A percentile compares a stretch with the other conserved stretches of the same genome.
phyloP scores from a whole-genome alignment of 2,329 filamentous ascomycete genomes.

The Claviceps sp. region DNA sequence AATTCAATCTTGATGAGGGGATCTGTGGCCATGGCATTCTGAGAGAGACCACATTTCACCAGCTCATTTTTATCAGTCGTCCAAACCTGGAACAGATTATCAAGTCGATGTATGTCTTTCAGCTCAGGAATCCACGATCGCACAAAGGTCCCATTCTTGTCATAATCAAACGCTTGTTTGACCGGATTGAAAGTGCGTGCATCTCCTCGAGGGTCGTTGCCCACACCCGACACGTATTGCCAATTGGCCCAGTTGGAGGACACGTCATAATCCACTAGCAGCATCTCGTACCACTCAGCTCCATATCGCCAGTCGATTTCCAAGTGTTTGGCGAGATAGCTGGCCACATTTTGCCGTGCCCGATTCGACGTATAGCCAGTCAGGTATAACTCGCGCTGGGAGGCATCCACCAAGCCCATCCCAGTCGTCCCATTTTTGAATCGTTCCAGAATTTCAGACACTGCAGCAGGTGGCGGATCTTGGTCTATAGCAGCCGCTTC shows the following conservation, averaged over 20 bases:
- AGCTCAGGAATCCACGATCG: slow-evolving; percentile 63
- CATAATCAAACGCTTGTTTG: slow-evolving; percentile 69
- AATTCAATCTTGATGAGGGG: slow-evolving; percentile 56
- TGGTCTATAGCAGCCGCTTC: slow-evolving; percentile 21
- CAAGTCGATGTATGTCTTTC: slow-evolving; percentile 33
- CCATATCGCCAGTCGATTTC: slow-evolving; percentile 68
- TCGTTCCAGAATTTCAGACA: slow-evolving; percentile 37
- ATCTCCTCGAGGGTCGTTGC: slow-evolving; percentile 62
- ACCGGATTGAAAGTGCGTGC: slow-evolving; percentile 69
- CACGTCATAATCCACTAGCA: slow-evolving; percentile 64
- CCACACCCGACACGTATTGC: slow-evolving; percentile 70
- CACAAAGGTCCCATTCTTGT: slow-evolving; percentile 55
- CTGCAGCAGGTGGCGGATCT: slow-evolving; percentile 26
- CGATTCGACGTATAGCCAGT: slow-evolving; percentile 72
- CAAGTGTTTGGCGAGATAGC: slow-evolving; percentile 59
- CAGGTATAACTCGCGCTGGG: slow-evolving; percentile 57
- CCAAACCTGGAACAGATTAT: slow-evolving; percentile 58
- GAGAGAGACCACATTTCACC: slow-evolving; percentile 39
- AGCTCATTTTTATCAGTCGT: slow-evolving; percentile 47
- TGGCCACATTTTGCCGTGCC: slow-evolving; percentile 63
- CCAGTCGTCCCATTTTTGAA: slow-evolving; percentile 58
- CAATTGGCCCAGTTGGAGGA: slow-evolving; percentile 71
- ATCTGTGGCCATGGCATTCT: slow-evolving; percentile 51
- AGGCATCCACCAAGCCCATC: slow-evolving; percentile 64
- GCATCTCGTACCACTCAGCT: slow-evolving; percentile 69